Evolutionary conservation across 371 early-diverging fungal species (phyloP), one percentile per base, ranked within the genome.

Genomic region (Mucor saturninus): DNA sequence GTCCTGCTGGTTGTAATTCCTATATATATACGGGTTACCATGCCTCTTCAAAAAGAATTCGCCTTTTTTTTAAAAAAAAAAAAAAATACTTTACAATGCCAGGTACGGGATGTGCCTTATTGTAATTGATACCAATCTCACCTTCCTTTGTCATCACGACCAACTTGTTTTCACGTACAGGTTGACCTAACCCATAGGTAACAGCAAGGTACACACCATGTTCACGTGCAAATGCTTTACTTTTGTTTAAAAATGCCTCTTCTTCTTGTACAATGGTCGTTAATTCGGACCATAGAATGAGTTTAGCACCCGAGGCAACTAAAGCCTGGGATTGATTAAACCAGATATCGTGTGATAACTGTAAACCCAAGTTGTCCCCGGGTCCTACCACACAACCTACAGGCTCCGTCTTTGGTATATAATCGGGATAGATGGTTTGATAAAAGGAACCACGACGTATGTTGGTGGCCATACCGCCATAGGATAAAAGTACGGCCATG

Each of bases 21-120:
- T 76, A 50, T 21, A 21, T 21, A 21, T 0, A 21, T 21, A 21
- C 21, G 21, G 21, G 21, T 21, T 21, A 21, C 21, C 21, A 21
- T 21, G 21, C 21, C 21, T 21, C 21, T n/a, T n/a, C n/a, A n/a
- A n/a, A n/a, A n/a, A n/a, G n/a, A n/a, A n/a, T n/a, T n/a, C n/a
- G n/a, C n/a, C n/a, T n/a, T n/a, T n/a, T n/a, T n/a, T n/a, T n/a
- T 50, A 11, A 28, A 48, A 48, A 28, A 48, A 28, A 28, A 28
- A 6, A 6, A 15, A 28, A 28, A n/a, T 13, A 39, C 6, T 54
- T 68, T 53, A 76, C 76, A 32, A 80, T 79, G 11, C 72, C 67
- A 38, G 85, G 77, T 4, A 85, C 83, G 26, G 86, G 86, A 54
- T 84, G 65, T 0, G 83, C 77, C 52, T 86, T 86, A 31, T 76